Conservation (phyloP, 75 land plant species). For the Sequoiadendron giganteum region DNA sequence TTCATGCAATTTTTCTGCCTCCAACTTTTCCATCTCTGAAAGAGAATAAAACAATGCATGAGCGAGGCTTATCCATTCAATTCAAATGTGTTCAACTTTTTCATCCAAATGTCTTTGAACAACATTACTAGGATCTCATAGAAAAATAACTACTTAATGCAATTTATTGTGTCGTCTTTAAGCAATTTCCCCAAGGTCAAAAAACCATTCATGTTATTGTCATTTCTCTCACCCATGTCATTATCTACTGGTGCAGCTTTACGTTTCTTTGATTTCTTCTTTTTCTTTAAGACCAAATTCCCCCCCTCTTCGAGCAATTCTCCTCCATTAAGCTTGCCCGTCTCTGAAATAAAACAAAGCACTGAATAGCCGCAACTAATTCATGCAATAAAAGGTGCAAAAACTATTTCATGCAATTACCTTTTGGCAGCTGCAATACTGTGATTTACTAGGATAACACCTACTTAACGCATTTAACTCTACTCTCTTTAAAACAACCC, state of each 20-base stretch:
- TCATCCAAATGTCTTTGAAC: neutral
- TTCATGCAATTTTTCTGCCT: neutral
- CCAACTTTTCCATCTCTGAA: neutral
- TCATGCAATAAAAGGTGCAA: neutral
- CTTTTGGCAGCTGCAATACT: neutral
- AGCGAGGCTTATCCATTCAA: neutral
- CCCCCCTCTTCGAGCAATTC: neutral
- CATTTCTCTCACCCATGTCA: neutral
- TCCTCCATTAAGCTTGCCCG: neutral
- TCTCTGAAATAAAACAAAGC: neutral
- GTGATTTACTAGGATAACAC: neutral
- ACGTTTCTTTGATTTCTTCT: neutral
- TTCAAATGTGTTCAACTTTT: neutral
- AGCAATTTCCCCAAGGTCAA: neutral
- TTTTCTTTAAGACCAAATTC: neutral
- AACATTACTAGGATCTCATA: neutral
- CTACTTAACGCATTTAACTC: neutral
- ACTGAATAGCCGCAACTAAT: neutral
- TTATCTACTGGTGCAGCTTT: neutral
- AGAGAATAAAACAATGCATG: neutral
- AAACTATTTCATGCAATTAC: too few relatives aligned
- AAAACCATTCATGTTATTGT: neutral
- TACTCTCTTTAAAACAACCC: neutral
- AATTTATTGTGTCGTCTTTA: neutral
- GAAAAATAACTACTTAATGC: neutral